phyloP scores from a whole-genome alignment of 441 rosid species.

The Populus tomentosa region DNA sequence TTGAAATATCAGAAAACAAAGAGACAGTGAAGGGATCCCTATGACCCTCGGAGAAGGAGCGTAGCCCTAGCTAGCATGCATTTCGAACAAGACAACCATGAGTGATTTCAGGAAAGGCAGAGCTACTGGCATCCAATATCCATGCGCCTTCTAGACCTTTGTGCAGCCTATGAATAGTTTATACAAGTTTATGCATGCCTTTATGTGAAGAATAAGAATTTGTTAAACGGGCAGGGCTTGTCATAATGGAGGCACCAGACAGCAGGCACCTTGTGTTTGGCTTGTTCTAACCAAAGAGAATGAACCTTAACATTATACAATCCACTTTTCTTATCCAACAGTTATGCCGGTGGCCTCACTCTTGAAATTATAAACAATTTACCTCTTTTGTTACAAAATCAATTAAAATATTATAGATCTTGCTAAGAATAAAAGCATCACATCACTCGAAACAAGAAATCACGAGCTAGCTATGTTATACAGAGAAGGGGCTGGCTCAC shows the following conservation, averaged over 20 bases:
- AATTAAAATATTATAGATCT: too few relatives aligned
- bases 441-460: not conserved
- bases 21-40: not conserved
- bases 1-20: not conserved
- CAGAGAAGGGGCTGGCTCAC: not conserved
- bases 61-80: not conserved
- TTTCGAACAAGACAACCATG: not conserved
- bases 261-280: constrained; percentile 13
- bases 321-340: not conserved
- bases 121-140: not conserved
- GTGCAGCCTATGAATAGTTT: not conserved
- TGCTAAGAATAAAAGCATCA: not conserved
- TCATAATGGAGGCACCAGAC: constrained; percentile 3
- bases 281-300: not conserved
- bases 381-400: not conserved
- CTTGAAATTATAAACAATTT: not conserved
- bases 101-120: not conserved
- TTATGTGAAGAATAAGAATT: constrained; percentile 3
- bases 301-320: not conserved
- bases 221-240: constrained; percentile 17
- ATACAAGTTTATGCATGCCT: constrained; percentile 13
- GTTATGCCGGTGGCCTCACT: not conserved
- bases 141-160: not conserved
- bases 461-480: not conserved
- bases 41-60: not conserved